A percentile compares a stretch with the other conserved stretches of the same genome.
Conservation (phyloP, 345 rosid genomes). For the Hibiscus tridactylites region DNA sequence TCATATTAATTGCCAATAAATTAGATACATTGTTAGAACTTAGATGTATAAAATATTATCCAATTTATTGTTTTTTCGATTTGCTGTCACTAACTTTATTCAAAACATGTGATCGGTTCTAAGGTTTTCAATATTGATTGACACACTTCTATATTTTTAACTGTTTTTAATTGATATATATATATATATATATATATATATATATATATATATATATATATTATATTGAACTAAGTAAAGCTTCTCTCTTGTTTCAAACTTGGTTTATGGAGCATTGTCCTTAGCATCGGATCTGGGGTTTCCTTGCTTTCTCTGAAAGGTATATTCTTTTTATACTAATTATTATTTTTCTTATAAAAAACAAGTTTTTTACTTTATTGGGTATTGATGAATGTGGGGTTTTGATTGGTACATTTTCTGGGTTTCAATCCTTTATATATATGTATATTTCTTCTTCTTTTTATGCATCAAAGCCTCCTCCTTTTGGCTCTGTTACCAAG, state of each 20-base stretch:
- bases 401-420: neutral
- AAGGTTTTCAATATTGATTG: too few species aligned
- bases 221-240: neutral
- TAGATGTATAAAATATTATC: too few species aligned
- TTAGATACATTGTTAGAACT: too few species aligned
- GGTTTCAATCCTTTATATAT: neutral
- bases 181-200: too few species aligned
- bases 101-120: too few species aligned
- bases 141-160: too few species aligned
- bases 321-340: neutral
- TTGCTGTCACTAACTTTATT: too few species aligned
- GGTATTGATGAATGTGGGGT: neutral
- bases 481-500: slow-evolving; percentile 4
- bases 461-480: neutral
- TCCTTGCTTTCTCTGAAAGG: slow-evolving; percentile 3
- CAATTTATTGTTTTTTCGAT: too few species aligned
- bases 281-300: slow-evolving; percentile 27
- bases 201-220: too few species aligned
- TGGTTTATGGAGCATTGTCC: slow-evolving; percentile 4
- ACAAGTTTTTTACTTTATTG: slow-evolving; percentile 8
- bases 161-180: neutral
- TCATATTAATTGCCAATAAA: too few species aligned
- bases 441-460: neutral
- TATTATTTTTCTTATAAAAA: neutral
- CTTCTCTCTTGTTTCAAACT: neutral